Conservation (phyloP, 768 basidiomycete genomes). For the Suillus subaureus region DNA sequence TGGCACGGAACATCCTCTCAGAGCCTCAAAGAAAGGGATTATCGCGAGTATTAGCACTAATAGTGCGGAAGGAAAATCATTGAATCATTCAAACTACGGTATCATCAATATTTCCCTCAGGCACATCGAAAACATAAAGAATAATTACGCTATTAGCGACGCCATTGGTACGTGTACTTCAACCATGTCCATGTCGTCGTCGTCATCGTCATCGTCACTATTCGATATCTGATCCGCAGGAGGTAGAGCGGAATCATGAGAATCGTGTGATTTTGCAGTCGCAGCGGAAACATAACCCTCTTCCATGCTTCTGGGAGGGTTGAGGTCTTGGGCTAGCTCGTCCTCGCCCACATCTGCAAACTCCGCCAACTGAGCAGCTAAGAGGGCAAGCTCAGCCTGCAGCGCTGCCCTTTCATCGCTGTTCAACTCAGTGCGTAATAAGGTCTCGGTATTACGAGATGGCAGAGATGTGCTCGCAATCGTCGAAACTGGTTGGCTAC, state of each 20-base stretch:
- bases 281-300: background rate
- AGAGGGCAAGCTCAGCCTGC: conserved; percentile 71
- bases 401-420: conserved; percentile 62
- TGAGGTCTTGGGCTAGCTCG: conserved; percentile 30
- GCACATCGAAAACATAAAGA: conserved; percentile 1
- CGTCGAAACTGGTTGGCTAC: conserved; percentile 10
- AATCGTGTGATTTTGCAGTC: background rate
- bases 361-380: conserved; percentile 74
- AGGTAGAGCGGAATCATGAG: background rate
- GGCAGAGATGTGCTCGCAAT: conserved; percentile 2
- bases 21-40: background rate
- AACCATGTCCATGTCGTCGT: conserved; percentile 28
- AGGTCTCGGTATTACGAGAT: conserved; percentile 12
- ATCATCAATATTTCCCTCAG: conserved; percentile 8
- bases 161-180: conserved; percentile 25
- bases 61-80: background rate
- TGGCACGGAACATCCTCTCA: background rate
- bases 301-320: conserved; percentile 10
- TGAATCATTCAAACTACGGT: conserved; percentile 1
- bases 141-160: conserved; percentile 19
- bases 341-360: conserved; percentile 49
- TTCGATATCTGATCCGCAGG: background rate
- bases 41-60: too few species aligned
- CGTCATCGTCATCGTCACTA: conserved; percentile 16
- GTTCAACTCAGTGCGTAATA: conserved; percentile 28